A percentile compares a stretch with the other conserved stretches of the same genome.
These are phyloP conservation scores for Cercophora newfieldiana DNA, from an alignment of 495 filamentous ascomycete genomes.

Conservation along the genomic window DNA sequence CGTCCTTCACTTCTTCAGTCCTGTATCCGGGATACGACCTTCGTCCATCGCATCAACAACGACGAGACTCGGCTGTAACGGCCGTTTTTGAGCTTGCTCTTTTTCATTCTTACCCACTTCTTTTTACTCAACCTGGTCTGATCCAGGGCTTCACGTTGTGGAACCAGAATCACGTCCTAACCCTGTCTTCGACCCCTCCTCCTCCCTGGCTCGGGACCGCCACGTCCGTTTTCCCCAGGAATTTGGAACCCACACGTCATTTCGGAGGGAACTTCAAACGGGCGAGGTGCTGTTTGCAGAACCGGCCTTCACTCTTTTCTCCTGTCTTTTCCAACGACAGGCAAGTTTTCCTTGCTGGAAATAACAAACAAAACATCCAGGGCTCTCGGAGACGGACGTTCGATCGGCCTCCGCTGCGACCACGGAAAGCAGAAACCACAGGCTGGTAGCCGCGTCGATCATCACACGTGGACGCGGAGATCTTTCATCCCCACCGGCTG, in stretches of 20 bases:
- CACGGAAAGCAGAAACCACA: neutral
- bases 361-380: neutral
- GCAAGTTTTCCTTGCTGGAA: neutral
- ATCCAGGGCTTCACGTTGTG: conserved; percentile 5
- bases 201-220: neutral
- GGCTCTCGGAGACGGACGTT: neutral
- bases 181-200: neutral
- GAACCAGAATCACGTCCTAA: neutral
- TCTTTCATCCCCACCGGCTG: neutral
- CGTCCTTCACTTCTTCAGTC: neutral
- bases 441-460: neutral
- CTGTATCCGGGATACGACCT: conserved; percentile 12
- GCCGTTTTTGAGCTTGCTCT: neutral
- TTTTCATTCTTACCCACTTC: neutral
- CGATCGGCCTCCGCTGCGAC: neutral
- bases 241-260: conserved; percentile 11
- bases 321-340: neutral
- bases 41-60: neutral
- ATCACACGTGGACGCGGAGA: neutral
- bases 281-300: neutral
- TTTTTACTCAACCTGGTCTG: neutral
- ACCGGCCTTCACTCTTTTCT: neutral
- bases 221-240: neutral
- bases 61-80: neutral
- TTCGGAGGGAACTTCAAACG: conserved; percentile 4